Conservation (phyloP, 306 rosid species). For the Pyrus betulifolia region DNA sequence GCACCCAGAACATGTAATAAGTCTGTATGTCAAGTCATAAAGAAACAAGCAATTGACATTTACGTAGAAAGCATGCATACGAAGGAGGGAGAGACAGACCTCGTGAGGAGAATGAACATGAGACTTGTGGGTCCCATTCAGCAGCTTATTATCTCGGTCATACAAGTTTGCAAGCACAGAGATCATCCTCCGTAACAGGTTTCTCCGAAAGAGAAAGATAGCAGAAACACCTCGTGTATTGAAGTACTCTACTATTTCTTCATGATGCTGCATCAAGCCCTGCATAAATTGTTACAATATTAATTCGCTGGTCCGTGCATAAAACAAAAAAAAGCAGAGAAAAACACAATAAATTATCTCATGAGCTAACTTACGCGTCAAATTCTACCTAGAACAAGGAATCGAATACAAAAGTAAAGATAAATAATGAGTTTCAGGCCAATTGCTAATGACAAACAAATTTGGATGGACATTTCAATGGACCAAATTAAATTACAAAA, state of each 20-base stretch:
- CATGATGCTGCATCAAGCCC: conserved; percentile 92
- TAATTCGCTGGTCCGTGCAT: background rate
- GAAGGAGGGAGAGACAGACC: conserved; percentile 30
- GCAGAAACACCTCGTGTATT: conserved; percentile 63
- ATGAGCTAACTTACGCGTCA: background rate
- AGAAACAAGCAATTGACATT: background rate
- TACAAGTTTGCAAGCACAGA: conserved; percentile 82
- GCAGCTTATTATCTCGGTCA: conserved; percentile 57
- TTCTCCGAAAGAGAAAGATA: conserved; percentile 91
- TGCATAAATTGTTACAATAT: conserved; percentile 25
- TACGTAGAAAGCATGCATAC: background rate
- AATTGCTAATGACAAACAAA: background rate
- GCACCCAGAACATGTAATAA: conserved; percentile 25
- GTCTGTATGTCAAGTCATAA: background rate
- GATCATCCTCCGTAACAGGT: conserved; percentile 88
- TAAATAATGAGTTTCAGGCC: background rate
- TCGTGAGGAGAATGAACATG: conserved; percentile 86
- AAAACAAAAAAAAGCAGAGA: background rate
- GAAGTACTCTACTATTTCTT: conserved; percentile 68
- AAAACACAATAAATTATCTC: background rate
- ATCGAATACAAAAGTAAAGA: background rate
- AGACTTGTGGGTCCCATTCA: conserved; percentile 97
- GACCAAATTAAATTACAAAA: background rate
- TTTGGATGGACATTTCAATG: background rate
- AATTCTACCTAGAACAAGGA: background rate